Evolutionary conservation across 2,329 filamentous ascomycete species (phyloP).

Genomic region (Xylaria digitata): DNA sequence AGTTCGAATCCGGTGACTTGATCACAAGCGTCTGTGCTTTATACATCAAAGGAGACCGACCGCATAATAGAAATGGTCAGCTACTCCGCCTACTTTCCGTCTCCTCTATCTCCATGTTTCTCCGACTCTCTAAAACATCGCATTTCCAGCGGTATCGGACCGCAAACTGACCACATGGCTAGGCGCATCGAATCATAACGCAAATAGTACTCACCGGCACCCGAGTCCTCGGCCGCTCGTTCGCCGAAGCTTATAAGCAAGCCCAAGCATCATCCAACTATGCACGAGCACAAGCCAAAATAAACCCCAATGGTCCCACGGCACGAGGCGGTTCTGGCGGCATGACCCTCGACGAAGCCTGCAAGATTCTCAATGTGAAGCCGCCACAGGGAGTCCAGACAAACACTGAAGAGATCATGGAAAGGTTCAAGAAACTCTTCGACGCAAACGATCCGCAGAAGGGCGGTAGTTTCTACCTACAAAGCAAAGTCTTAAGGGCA

Average conservation of each 20-base stretch:
- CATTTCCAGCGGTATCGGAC: background rate
- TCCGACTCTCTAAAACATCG: slow-evolving; percentile 2
- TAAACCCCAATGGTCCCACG: slow-evolving; percentile 57
- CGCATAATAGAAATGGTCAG: slow-evolving; percentile 35
- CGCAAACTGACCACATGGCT: slow-evolving; percentile 27
- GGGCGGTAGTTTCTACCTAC: slow-evolving; percentile 96
- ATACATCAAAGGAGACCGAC: background rate
- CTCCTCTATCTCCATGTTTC: background rate
- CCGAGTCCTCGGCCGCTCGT: slow-evolving; percentile 91
- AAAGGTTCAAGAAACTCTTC: slow-evolving; percentile 93
- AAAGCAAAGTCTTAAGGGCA: slow-evolving; percentile 94
- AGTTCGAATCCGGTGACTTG: slow-evolving; percentile 3
- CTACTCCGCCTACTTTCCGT: background rate
- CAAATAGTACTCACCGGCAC: slow-evolving; percentile 91
- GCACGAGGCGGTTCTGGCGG: slow-evolving; percentile 66
- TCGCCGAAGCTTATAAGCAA: slow-evolving; percentile 95
- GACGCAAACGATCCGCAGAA: slow-evolving; percentile 95
- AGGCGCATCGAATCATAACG: slow-evolving; percentile 95
- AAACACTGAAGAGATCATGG: slow-evolving; percentile 82
- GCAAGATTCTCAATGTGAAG: slow-evolving; percentile 95
- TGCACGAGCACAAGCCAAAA: slow-evolving; percentile 76
- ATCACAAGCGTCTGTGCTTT: background rate
- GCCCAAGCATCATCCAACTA: slow-evolving; percentile 88
- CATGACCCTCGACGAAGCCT: slow-evolving; percentile 95
- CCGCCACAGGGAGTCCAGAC: slow-evolving; percentile 82